Base-by-base conservation (phyloP, 768 basidiomycete species). In the Russula sp. region DNA sequence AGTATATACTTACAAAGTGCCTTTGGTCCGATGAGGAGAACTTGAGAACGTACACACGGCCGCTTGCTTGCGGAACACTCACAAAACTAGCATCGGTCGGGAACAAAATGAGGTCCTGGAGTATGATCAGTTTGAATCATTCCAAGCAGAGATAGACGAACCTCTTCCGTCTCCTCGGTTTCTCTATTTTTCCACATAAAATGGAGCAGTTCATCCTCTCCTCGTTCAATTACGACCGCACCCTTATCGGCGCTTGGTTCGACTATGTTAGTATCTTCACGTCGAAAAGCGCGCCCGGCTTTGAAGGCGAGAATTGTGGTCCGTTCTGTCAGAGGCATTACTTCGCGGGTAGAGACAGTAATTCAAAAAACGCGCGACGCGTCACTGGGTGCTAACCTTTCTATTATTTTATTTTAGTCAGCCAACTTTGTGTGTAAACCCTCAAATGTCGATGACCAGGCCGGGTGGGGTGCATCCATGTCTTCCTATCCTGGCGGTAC, bases 21-120 rank as follows among this genome's bases (percentile, higher is more conserved):
- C 85, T 83, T 70, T 92, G 89, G 71, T 92, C 82, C 14, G 93
- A 95, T 22, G 90, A 93, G 0, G 88, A 86, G 76, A 97, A 96
- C 74, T 90, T 92, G 72, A 96, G 86, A 64, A 95, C 90, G 67
- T 90, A 92, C 5, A 87, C 84, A 63, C 92, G 78, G 7, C 88
- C 90, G 36, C 77, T 70, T 10, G 87, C 81, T 69, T 91, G 83
- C 2, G 81, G 63, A 10, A 95, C 87, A 72, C 85, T 87, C 67
- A 79, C 78, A 70, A 97, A 92, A 0, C 79, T 82, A 4, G 93
- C 93, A 73, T 97, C 93, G 2, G 83, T 81, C 1, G 92, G 91
- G 72, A 95, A 91, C 56, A 96, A 75, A 65, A 96, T 92, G 58
- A 94, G 75, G 69, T 97, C 93, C 90, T 92, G 65, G 20, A 56